Evolutionary conservation across 2,329 filamentous ascomycete species (phyloP), one percentile per base, ranked within the genome.

Genomic region (Calycina herbarum): DNA sequence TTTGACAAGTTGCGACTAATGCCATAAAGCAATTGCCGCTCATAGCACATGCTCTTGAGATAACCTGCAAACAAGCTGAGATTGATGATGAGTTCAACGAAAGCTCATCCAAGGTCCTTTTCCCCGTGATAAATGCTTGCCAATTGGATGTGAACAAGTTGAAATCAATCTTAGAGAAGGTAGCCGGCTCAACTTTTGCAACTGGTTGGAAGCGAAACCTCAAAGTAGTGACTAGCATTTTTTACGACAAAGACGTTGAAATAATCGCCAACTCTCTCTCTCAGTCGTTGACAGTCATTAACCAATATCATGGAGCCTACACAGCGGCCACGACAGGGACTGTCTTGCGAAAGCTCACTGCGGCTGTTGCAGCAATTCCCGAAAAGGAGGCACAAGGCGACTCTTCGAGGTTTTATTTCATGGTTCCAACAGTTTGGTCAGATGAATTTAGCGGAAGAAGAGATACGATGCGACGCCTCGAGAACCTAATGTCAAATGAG

Each of bases 251-350:
- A n/a, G 40, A 61, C 15, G 11, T 61, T 31, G 35, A 15, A 13
- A 33, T 33, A 35, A 61, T 61, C 17, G 20, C 10, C 20, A 31
- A 27, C 10, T 48, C 59, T 24, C 15, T 48, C 11, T 61, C 59
- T 17, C 59, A 31, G 20, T 61, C 59, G 11, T 24, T 61, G 17
- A n/a, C 38, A 48, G 29, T 61, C 29, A 61, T 61, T 15, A 61
- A 61, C 24, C 59, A 61, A 48, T 61, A 61, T 31, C 35, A 61
- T 61, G n/a, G 59, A 31, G 38, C 59, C 4, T 45, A 61, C 38
- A 61, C 59, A 45, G 38, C 35, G 20, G 35, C 40, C 7, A 45
- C 35, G 5, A 61, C 59, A 13, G 59, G 24, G 24, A 48, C 35
- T 38, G 38, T 59, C 13, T 42, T 59, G 13, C 24, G 38, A 59